Percentiles rank a stretch among this genome's conserved stretches.
These are phyloP conservation scores for Hexamita inflata DNA, from an alignment of 208 protist genomes.

Conservation along the genomic window DNA sequence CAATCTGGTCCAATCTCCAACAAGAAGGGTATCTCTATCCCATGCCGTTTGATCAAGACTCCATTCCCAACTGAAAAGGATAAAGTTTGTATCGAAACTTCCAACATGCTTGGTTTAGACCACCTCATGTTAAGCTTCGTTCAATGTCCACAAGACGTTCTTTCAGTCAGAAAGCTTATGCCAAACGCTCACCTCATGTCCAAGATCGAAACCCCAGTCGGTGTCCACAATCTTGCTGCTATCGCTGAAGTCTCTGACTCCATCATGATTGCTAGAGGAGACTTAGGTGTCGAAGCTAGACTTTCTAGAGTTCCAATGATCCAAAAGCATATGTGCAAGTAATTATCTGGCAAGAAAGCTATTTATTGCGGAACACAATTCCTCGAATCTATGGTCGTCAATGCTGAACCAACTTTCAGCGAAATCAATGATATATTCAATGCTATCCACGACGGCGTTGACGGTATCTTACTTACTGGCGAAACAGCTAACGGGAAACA, in stretches of 20 bases:
- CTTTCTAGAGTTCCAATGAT: neutral
- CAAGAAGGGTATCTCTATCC: conserved; percentile 21
- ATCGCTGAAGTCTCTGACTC: conserved; percentile 39
- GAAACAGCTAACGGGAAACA: neutral
- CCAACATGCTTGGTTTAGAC: conserved; percentile 18
- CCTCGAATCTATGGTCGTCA: conserved; percentile 46
- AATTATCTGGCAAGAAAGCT: conserved; percentile 4
- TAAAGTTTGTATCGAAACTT: conserved; percentile 8
- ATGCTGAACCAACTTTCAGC: conserved; percentile 38
- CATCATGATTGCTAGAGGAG: conserved; percentile 49
- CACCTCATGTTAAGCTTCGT: neutral
- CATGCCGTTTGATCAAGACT: neutral
- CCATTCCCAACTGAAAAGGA: neutral
- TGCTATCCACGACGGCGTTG: conserved; percentile 40
- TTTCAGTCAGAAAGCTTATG: neutral
- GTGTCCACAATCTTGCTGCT: conserved; percentile 38
- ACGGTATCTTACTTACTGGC: neutral
- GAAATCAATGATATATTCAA: conserved; percentile 43
- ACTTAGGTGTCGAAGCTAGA: conserved; percentile 32
- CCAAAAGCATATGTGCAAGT: conserved; percentile 18
- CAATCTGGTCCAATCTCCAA: neutral
- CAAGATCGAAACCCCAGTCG: conserved; percentile 50
- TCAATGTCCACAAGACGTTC: neutral
- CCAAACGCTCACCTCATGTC: conserved; percentile 32
- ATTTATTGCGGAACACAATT: conserved; percentile 49